Percentiles rank a stretch among this genome's conserved stretches.
Evolutionary conservation across 176 grass and related monocot species (phyloP).

Genomic region (Eleusine indica): DNA sequence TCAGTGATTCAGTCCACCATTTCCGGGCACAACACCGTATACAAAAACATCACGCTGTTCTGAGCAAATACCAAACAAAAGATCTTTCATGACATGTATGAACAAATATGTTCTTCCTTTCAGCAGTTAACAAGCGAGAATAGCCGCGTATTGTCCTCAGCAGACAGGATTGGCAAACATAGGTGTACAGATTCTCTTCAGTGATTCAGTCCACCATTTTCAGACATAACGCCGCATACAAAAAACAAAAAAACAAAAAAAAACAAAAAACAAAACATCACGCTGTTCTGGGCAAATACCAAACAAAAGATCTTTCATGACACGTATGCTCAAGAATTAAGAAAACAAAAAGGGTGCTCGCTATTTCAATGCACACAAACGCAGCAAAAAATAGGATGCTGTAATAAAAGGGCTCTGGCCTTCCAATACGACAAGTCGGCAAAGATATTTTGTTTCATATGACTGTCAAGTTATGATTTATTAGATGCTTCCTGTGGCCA

Average conservation of each 20-base stretch:
- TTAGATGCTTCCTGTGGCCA: constrained; percentile 28
- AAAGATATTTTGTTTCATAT: constrained; percentile 27
- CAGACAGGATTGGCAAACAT: not conserved
- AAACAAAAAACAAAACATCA: not conserved
- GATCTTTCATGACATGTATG: not conserved
- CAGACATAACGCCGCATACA: not conserved
- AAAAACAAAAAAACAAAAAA: not conserved
- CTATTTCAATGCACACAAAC: not conserved
- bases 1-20: not conserved
- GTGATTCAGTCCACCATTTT: not conserved
- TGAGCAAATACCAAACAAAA: not conserved
- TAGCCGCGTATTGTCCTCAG: not conserved
- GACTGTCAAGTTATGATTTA: constrained; percentile 30
- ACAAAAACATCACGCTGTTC: not conserved
- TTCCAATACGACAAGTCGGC: no score
- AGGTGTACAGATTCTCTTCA: not conserved
- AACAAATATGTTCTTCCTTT: not conserved
- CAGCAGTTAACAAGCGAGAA: not conserved
- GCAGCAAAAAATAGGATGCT: no score
- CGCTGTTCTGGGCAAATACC: not conserved
- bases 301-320: not conserved
- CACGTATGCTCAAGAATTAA: not conserved
- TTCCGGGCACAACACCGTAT: constrained; percentile 2
- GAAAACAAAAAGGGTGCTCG: not conserved
- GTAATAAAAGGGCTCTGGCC: no score